Conservation (phyloP, 768 basidiomycete genomes). For the Lactarius sanguifluus region DNA sequence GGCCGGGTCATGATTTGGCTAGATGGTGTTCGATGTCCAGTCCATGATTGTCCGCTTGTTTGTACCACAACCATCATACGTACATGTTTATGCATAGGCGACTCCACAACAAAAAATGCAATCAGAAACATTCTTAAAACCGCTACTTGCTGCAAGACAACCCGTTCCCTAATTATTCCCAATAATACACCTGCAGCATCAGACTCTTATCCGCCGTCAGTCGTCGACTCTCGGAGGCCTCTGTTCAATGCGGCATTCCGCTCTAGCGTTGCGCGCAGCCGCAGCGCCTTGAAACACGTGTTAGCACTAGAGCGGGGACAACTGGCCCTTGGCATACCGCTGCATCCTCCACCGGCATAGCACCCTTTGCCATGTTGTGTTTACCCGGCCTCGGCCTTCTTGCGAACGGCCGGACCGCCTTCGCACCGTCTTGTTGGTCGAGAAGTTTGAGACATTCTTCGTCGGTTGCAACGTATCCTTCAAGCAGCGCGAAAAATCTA, state of each 20-base stretch:
- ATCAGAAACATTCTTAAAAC: conserved; percentile 27
- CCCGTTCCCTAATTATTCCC: not conserved
- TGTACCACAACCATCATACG: conserved; percentile 26
- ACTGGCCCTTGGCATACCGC: conserved; percentile 51
- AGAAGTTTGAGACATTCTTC: conserved; percentile 72
- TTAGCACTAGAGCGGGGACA: conserved; percentile 4
- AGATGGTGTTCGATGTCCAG: conserved; percentile 7
- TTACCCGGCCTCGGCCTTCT: conserved; percentile 65
- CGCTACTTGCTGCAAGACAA: not conserved
- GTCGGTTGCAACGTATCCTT: conserved; percentile 69
- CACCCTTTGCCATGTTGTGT: conserved; percentile 89
- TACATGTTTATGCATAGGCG: conserved; percentile 27
- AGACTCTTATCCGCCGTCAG: conserved; percentile 15
- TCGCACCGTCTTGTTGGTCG: conserved; percentile 37
- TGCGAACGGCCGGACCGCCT: conserved; percentile 41
- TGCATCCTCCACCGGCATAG: conserved; percentile 77
- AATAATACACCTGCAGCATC: not conserved
- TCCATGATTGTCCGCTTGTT: conserved; percentile 11
- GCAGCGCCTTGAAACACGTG: conserved; percentile 51
- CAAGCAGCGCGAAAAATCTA: conserved; percentile 78
- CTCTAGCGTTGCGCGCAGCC: conserved; percentile 55
- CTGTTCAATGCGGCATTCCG: conserved; percentile 23
- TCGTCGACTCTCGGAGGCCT: conserved; percentile 20
- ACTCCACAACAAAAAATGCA: conserved; percentile 32
- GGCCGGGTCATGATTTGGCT: conserved; percentile 41